phyloP scores from a whole-genome alignment of 2,329 filamentous ascomycete species.

The Aspergillus costaricaensis region DNA sequence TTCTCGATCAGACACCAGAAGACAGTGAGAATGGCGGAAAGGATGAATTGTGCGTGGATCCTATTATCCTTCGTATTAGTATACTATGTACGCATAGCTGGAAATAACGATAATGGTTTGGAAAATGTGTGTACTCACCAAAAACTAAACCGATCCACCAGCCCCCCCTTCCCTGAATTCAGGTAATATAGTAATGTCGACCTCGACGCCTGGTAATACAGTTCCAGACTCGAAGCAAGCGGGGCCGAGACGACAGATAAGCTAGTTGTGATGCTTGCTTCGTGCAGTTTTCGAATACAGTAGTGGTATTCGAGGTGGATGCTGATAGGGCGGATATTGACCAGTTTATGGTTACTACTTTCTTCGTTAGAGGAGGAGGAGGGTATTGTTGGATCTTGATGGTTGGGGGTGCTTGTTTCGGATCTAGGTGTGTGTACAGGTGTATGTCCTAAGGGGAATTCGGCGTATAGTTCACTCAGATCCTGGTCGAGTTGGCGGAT shows the following conservation, averaged over 20 bases:
- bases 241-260: slow-evolving; percentile 4
- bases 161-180: not conserved
- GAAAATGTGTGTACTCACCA: not conserved
- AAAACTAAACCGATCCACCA: not conserved
- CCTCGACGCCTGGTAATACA: slow-evolving; percentile 27
- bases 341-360: not conserved
- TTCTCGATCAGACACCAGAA: not conserved
- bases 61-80: not conserved
- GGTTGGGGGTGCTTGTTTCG: no score
- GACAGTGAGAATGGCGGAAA: slow-evolving; percentile 7
- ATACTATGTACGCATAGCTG: not conserved
- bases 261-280: slow-evolving; percentile 14
- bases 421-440: no score
- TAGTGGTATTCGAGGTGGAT: slow-evolving; percentile 31
- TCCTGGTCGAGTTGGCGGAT: slow-evolving; percentile 31
- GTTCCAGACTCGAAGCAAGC: slow-evolving; percentile 25
- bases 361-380: not conserved
- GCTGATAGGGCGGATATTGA: slow-evolving; percentile 25
- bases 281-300: slow-evolving; percentile 28
- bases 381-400: no score
- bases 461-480: slow-evolving; percentile 21
- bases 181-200: slow-evolving; percentile 25
- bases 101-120: not conserved
- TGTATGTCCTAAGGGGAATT: slow-evolving; percentile 16
- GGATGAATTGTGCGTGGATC: slow-evolving; percentile 10